Evolutionary conservation across 108 stramenopile genomes (phyloP).

Genomic region (Aurantiochytrium sp.): DNA sequence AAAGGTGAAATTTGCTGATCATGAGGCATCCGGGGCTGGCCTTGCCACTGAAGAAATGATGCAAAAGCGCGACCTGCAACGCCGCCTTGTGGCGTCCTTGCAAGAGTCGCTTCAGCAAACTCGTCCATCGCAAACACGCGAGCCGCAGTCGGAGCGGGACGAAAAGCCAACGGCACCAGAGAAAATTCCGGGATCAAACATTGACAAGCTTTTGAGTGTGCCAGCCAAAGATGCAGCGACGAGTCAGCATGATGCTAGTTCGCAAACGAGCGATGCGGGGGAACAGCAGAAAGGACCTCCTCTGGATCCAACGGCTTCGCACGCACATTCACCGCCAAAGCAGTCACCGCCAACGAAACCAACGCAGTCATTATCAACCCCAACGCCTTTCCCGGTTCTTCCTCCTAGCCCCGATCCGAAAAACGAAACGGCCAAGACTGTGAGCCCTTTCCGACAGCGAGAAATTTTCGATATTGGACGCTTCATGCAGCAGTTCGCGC

Average conservation of each 20-base stretch:
- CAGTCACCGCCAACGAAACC: too few relatives aligned
- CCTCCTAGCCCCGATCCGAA: not conserved
- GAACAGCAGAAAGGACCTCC: too few relatives aligned
- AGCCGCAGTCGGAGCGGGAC: not conserved
- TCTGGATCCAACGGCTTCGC: too few relatives aligned
- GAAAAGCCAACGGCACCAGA: not conserved
- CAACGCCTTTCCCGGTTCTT: too few relatives aligned
- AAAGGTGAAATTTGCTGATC: not conserved
- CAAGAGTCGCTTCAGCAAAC: not conserved
- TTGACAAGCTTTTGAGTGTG: too few relatives aligned
- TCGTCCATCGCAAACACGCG: too few relatives aligned
- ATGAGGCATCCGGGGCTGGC: not conserved
- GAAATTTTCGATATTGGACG: not conserved
- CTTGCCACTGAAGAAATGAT: not conserved
- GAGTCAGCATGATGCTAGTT: too few relatives aligned
- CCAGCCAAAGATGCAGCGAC: too few relatives aligned
- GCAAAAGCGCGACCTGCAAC: not conserved
- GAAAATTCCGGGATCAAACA: not conserved
- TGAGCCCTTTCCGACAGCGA: not conserved
- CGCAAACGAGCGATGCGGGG: too few relatives aligned
- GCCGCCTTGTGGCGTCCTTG: not conserved
- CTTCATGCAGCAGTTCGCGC: not conserved
- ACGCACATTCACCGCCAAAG: too few relatives aligned
- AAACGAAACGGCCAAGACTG: not conserved
- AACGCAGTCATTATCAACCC: too few relatives aligned